Evolutionary conservation across 164 flowering plant genomes (phyloP).

Genomic region (Magnolia kwangsiensis): DNA sequence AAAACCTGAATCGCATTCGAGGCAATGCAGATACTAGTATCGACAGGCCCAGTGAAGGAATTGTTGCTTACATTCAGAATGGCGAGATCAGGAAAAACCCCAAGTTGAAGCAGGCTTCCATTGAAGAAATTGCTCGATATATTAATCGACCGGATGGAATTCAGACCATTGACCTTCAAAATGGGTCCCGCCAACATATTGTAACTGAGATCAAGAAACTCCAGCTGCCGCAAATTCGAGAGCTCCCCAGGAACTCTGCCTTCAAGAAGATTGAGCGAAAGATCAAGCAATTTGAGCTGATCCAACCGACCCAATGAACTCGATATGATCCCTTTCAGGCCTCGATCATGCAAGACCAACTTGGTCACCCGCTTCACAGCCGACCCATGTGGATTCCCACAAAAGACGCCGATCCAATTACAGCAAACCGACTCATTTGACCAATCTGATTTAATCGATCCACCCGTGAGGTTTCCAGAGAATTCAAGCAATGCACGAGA

Average conservation of each 20-base stretch:
- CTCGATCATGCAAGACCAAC: slow-evolving; percentile 40
- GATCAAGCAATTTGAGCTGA: slow-evolving; percentile 53
- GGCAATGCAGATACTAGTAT: slow-evolving; percentile 38
- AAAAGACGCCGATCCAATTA: slow-evolving; percentile 74
- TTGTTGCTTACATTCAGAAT: slow-evolving; percentile 68
- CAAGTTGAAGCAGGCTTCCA: slow-evolving; percentile 38
- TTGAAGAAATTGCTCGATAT: slow-evolving; percentile 59
- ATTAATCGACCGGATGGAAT: slow-evolving; percentile 43
- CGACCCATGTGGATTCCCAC: slow-evolving; percentile 26
- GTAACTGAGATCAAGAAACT: slow-evolving; percentile 70
- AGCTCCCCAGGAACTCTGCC: slow-evolving; percentile 53
- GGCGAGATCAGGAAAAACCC: slow-evolving; percentile 34
- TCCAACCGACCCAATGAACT: slow-evolving; percentile 44
- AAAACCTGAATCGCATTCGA: slow-evolving; percentile 40
- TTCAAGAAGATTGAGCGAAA: slow-evolving; percentile 56
- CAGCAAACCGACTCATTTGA: slow-evolving; percentile 48
- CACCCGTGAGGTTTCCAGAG: slow-evolving; percentile 48
- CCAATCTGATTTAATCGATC: slow-evolving; percentile 47
- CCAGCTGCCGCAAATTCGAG: slow-evolving; percentile 49
- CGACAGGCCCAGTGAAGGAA: slow-evolving; percentile 47
- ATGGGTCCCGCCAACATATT: slow-evolving; percentile 51
- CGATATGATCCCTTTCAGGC: slow-evolving; percentile 55
- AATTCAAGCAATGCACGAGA: slow-evolving; percentile 54
- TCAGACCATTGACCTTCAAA: slow-evolving; percentile 33
- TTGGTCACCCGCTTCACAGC: slow-evolving; percentile 35